phyloP scores from a whole-genome alignment of 345 rosid species.

The Dimocarpus longan region DNA sequence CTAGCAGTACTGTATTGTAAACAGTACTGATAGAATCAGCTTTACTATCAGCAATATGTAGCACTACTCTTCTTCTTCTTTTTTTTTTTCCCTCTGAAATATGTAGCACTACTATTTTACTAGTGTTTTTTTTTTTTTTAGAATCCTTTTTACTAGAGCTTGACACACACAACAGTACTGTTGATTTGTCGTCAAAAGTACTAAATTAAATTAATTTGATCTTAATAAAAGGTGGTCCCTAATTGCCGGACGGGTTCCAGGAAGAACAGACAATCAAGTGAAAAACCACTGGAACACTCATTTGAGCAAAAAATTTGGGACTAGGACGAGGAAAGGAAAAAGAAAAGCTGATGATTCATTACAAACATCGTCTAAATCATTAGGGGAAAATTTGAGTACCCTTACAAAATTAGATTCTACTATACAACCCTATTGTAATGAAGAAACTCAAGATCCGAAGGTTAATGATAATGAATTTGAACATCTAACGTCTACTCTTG shows the following conservation, averaged over 20 bases:
- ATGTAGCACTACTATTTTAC: too few species aligned
- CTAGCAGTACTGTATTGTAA: background rate
- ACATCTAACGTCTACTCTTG: background rate
- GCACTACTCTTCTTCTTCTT: background rate
- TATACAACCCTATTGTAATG: background rate
- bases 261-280: slow-evolving; percentile 54
- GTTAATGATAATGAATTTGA: background rate
- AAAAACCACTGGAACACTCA: slow-evolving; percentile 53
- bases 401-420: background rate
- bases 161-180: too few species aligned
- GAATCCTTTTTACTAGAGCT: background rate
- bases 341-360: background rate
- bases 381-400: background rate
- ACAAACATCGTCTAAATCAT: background rate
- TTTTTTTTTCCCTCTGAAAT: background rate
- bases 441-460: background rate
- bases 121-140: too few species aligned
- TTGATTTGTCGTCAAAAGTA: background rate
- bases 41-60: background rate
- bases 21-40: background rate
- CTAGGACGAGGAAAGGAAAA: background rate
- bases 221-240: slow-evolving; percentile 41
- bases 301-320: slow-evolving; percentile 37
- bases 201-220: background rate
- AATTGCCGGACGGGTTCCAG: slow-evolving; percentile 49